phyloP scores from a whole-genome alignment of 768 basidiomycete genomes.

The Brasilioporus rufonigricans region DNA sequence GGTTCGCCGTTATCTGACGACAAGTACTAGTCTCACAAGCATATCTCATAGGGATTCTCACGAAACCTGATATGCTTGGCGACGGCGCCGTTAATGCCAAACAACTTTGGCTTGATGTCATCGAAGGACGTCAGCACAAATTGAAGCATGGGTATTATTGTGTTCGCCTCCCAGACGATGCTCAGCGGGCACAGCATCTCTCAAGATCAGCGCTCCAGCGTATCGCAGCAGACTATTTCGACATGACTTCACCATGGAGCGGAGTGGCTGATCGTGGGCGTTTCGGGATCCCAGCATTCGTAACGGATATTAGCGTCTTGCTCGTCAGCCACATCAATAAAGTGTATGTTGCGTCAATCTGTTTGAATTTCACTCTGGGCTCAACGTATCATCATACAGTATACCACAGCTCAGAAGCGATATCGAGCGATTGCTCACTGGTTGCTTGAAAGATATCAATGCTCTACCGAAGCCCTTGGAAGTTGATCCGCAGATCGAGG shows the following conservation, averaged over 20 bases:
- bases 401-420: constrained; percentile 43
- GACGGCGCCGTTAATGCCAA: constrained; percentile 41
- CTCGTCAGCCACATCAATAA: constrained; percentile 51
- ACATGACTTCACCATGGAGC: constrained; percentile 50
- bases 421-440: constrained; percentile 39
- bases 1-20: constrained; percentile 36
- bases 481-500: constrained; percentile 43
- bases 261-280: constrained; percentile 42
- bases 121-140: constrained; percentile 45
- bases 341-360: constrained; percentile 39
- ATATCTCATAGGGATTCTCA: constrained; percentile 52
- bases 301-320: constrained; percentile 48
- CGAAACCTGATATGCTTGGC: constrained; percentile 61
- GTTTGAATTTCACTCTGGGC: not conserved
- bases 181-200: constrained; percentile 41
- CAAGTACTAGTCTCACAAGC: not conserved
- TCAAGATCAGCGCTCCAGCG: constrained; percentile 37
- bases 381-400: constrained; percentile 31
- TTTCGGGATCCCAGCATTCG: constrained; percentile 55
- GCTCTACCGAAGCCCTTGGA: constrained; percentile 40
- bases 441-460: constrained; percentile 33
- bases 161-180: constrained; percentile 62
- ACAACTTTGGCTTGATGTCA: constrained; percentile 47
- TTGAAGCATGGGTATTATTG: constrained; percentile 64
- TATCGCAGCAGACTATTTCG: constrained; percentile 46